These are phyloP conservation scores for Tagetes patula DNA, from an alignment of 129 eudicot species.

Conservation along the genomic window DNA sequence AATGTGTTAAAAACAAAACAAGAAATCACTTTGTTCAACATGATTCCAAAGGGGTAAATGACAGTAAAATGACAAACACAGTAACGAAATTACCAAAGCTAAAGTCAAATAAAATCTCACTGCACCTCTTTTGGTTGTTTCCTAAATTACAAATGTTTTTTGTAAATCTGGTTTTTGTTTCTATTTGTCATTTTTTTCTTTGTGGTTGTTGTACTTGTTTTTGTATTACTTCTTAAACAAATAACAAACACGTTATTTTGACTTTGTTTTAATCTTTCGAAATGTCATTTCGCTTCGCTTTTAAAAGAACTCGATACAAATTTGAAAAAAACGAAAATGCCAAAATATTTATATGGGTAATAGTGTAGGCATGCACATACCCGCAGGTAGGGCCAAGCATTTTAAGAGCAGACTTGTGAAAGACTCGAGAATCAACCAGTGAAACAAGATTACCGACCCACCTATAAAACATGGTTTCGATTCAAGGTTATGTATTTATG, in stretches of 20 bases:
- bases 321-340: no score
- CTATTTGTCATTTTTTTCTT: conserved; percentile 25
- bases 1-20: conserved; percentile 26
- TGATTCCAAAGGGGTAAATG: conserved; percentile 39
- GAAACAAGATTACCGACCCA: no score
- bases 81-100: conserved; percentile 40
- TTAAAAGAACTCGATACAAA: no score
- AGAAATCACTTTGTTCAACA: conserved; percentile 30
- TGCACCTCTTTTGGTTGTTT: conserved; percentile 42
- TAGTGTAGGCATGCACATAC: no score
- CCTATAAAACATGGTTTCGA: no score
- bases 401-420: no score
- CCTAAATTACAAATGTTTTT: conserved; percentile 24
- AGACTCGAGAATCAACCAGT: no score
- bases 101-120: conserved; percentile 46
- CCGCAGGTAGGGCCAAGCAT: no score
- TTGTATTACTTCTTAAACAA: conserved; percentile 25
- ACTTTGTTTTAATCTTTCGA: background rate
- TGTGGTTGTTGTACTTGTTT: conserved; percentile 36
- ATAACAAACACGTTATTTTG: conserved; percentile 11
- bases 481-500: no score
- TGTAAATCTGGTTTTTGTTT: conserved; percentile 30
- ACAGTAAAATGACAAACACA: conserved; percentile 37
- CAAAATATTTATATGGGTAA: no score
- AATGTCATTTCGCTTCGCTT: background rate